These are phyloP conservation scores for Panaeolus papilionaceus DNA, from an alignment of 768 basidiomycete species.

Conservation along the genomic window DNA sequence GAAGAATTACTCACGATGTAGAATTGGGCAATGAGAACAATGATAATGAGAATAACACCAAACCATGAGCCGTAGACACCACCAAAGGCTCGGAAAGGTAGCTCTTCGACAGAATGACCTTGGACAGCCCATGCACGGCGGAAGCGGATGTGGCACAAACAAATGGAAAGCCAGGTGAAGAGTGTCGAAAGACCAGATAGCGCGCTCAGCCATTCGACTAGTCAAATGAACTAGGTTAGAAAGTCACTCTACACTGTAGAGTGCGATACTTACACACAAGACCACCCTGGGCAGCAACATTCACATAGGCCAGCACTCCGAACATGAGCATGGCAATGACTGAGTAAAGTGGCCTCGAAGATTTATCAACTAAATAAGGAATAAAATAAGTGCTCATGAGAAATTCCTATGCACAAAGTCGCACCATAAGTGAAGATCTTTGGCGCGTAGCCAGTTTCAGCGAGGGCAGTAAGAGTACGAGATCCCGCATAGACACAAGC, in stretches of 20 bases:
- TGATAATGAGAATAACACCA: constrained; percentile 44
- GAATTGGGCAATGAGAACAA: constrained; percentile 53
- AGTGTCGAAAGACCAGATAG: constrained; percentile 52
- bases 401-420: background rate
- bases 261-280: background rate
- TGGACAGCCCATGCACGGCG: constrained; percentile 51
- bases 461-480: constrained; percentile 50
- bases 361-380: constrained; percentile 46
- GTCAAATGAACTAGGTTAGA: constrained; percentile 37
- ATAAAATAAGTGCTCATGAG: background rate
- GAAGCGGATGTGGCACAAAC: constrained; percentile 56
- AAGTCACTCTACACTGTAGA: constrained; percentile 33
- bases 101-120: constrained; percentile 51
- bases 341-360: constrained; percentile 47
- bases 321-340: constrained; percentile 43
- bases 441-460: constrained; percentile 54
- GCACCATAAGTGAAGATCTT: constrained; percentile 45
- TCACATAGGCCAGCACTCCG: constrained; percentile 48
- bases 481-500: constrained; percentile 54
- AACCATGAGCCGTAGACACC: constrained; percentile 54
- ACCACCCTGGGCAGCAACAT: constrained; percentile 31
- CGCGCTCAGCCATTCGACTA: constrained; percentile 51
- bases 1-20: constrained; percentile 37
- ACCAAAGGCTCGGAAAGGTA: constrained; percentile 50
- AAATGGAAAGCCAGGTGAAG: constrained; percentile 53